Evolutionary conservation across 768 basidiomycete species (phyloP), one percentile per base, ranked within the genome.

Genomic region (Hysterangium stoloniferum): DNA sequence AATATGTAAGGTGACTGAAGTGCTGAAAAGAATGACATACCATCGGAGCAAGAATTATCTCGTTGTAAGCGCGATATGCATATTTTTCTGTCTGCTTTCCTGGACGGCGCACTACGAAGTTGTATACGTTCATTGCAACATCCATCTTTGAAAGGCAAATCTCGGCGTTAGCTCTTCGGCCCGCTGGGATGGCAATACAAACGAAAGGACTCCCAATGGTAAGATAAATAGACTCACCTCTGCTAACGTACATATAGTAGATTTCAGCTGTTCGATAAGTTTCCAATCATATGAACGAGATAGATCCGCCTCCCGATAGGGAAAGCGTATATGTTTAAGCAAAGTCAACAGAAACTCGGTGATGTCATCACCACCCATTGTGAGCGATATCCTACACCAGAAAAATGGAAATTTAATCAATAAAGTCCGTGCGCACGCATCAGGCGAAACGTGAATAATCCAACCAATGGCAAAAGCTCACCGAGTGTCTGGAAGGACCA

Each of bases 301-400:
- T 22, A 97, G 72, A 60, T 97, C 75, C 54, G 90, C 71, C 24
- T 93, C 86, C 48, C 80, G 70, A 65, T 96, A 98, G 0, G 96
- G 96, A 60, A 98, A 94, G 36, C 77, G 74, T 44, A 91, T 89
- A 40, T 83, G 79, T 41, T 79, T 73, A 24, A 98, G 71, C 12
- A 96, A 69, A 22, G 86, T 81, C 57, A 82, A 79, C 37, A 95
- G 71, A 59, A 95, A 90, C 55, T 87, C 82, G 3, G 95, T 96
- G 61, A 99, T 84, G 66, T 96, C 96, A 64, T 98, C 87, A 12
- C 95, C 93, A 17, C 92, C 96, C 66, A 90, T 86, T 58, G 82
- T 84, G 41, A 98, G 73, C 22, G 77, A 73, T 71, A 94, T 82
- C 56, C 95, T 71, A 47, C 80, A 54, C 35, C 34, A 25, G 8